Conservation (phyloP, 345 rosid species). For the Eucalyptus curtisii region DNA sequence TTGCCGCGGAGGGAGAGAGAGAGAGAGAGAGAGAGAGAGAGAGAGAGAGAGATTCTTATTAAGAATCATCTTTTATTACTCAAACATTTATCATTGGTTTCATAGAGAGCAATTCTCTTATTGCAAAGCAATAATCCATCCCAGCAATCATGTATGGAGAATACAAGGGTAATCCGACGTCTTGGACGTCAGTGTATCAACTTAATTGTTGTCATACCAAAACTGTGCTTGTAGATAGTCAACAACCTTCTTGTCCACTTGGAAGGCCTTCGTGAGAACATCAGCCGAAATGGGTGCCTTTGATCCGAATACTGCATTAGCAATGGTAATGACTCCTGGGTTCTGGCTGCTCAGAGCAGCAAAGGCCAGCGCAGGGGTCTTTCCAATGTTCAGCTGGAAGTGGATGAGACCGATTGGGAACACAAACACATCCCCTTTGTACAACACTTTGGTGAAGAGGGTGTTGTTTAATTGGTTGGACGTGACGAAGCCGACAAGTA, state of each 20-base stretch:
- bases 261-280: conserved; percentile 23
- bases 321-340: conserved; percentile 12
- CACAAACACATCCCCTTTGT: conserved; percentile 13
- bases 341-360: conserved; percentile 9
- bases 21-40: not conserved
- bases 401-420: conserved; percentile 24
- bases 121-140: not conserved
- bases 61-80: not conserved
- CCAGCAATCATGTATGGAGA: not conserved
- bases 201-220: not conserved
- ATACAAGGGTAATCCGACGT: not conserved
- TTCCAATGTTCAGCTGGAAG: conserved; percentile 16
- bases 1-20: no score
- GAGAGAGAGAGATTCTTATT: not conserved
- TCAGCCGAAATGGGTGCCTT: conserved; percentile 2
- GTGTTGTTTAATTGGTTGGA: conserved; percentile 4
- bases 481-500: conserved; percentile 14
- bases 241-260: conserved; percentile 6
- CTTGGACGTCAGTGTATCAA: not conserved
- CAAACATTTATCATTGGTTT: not conserved
- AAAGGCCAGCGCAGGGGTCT: conserved; percentile 15
- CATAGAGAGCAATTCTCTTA: not conserved
- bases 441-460: not conserved
- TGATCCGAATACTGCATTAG: conserved; percentile 5
- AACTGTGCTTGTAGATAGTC: conserved; percentile 15